Base-by-base conservation (phyloP, 2,329 filamentous ascomycete genomes). In the Rhynchosporium graminicola region DNA sequence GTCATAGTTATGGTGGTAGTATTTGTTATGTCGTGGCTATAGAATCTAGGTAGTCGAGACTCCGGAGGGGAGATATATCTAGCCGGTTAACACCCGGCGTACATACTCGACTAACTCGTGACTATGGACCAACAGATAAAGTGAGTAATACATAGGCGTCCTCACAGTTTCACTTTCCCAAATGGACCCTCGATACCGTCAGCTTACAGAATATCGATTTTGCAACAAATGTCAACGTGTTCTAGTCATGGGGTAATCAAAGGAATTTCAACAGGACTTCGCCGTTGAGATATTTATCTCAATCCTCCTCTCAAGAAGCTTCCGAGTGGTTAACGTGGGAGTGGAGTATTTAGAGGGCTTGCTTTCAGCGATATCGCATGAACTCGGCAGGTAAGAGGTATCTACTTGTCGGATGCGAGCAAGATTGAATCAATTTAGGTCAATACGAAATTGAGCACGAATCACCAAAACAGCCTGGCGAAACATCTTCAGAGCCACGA, bases 281-380 rank as follows among this genome's bases (percentile, higher is more conserved):
- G 9, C 33, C 2, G 9, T 36, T 10, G 9, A 36, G 6, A 10
- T 6, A 36, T 15, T 51, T 51, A 5, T 55, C 62, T 3, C 3
- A n/a, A 1, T 58, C 46, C 3, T 33, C 58, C 20, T 61, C 51
- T 7, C 36, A 54, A 3, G 57, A 50, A 33, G 57, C 62, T 4
- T 59, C 60, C 6, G 1, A 47, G n/a, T 67, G 63, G 65, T 50
- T 26, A 20, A 31, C 63, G 3, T 65, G 65, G 65, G 58, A 43
- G 26, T 67, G 59, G 58, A 29, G 48, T 20, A 20, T 33, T 8
- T 13, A 60, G 3, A 26, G 38, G 1, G 20, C 29, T 2, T 57
- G 46, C 28, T 61, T 38, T n/a, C 36, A 47, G 28, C 42, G 55
- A 7, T 60, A 58, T 42, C 65, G 65, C 13, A 26, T 59, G 13